Evolutionary conservation across 1,284 basidiomycete species (phyloP), one percentile per base, ranked within the genome.

Genomic region (Melampsora americana): DNA sequence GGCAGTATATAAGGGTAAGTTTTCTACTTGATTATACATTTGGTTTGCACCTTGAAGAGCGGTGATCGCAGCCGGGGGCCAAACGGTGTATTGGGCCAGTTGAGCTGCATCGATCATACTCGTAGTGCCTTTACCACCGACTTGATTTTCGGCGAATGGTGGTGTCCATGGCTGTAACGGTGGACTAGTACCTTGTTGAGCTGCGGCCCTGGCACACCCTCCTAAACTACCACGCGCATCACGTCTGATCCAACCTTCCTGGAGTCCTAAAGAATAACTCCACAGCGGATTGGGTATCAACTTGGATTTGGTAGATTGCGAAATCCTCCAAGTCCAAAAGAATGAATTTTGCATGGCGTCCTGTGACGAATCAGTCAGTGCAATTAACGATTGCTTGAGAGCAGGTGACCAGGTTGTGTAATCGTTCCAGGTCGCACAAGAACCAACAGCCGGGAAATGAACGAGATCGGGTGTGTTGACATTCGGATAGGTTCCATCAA

Each of bases 1-100:
- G 69, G 86, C 85, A 5, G 87, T 87, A 80, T 84, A 85, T 64
- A 84, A 84, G 35, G 89, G 88, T n/a, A 86, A 70, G 30, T 79
- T 60, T 42, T 81, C 79, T 20, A 81, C 85, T 56, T 81, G 80
- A 28, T 66, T 23, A 60, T 74, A 74, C 7, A 74, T 64, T 35
- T 20, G 23, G 28, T 74, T 66, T 23, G 48, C 46, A 14, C 71
- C 71, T 64, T 26, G 64, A 26, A 64, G 60, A 35, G 44, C 60
- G 44, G 66, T 66, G 3, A 73, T 66, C 20, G 60, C n/a, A 12
- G 20, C 53, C 16, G 70, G 70, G 18, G 70, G 70, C 70, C 70
- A 73, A 26, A 56, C 62, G 11, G 46, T 50, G 28, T 73, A 73
- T 32, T 53, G 23, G 12, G 70, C 70, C n/a, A 66, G 1, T 32